A percentile compares a stretch with the other conserved stretches of the same genome.
Evolutionary conservation across 1,284 basidiomycete species (phyloP).

Genomic region (Microbotryum saponariae): DNA sequence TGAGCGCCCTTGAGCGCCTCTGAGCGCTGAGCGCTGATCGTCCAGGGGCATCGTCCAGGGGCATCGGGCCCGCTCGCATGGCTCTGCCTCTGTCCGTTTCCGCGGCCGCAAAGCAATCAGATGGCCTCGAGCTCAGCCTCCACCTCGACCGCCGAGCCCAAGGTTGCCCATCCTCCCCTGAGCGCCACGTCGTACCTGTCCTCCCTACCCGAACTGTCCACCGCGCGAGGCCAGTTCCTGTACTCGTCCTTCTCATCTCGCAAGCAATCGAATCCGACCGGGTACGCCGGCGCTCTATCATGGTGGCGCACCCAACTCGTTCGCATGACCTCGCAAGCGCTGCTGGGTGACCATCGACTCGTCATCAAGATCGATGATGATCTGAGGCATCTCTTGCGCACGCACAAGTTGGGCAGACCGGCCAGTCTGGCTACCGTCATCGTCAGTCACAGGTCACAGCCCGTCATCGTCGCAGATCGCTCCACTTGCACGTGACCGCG

Average conservation of each 20-base stretch:
- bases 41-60: too few relatives aligned
- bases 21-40: too few relatives aligned
- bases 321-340: slow-evolving; percentile 18
- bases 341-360: slow-evolving; percentile 29
- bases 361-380: slow-evolving; percentile 26
- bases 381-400: slow-evolving; percentile 25
- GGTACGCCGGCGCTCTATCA: slow-evolving; percentile 25
- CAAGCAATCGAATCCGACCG: slow-evolving; percentile 32
- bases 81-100: too few relatives aligned
- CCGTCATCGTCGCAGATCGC: neutral
- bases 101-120: too few relatives aligned
- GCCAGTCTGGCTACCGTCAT: slow-evolving; percentile 30
- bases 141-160: too few relatives aligned
- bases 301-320: slow-evolving; percentile 33
- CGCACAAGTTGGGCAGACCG: slow-evolving; percentile 29
- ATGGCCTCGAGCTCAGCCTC: too few relatives aligned
- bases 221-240: slow-evolving; percentile 17
- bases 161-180: too few relatives aligned
- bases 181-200: neutral
- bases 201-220: slow-evolving; percentile 20
- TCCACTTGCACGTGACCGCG: too few relatives aligned
- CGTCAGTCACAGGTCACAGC: slow-evolving; percentile 9
- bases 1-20: too few relatives aligned
- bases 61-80: too few relatives aligned
- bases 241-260: slow-evolving; percentile 27